Base-by-base conservation (phyloP, 1,139 yeast genomes). In the Taphrina communis region DNA sequence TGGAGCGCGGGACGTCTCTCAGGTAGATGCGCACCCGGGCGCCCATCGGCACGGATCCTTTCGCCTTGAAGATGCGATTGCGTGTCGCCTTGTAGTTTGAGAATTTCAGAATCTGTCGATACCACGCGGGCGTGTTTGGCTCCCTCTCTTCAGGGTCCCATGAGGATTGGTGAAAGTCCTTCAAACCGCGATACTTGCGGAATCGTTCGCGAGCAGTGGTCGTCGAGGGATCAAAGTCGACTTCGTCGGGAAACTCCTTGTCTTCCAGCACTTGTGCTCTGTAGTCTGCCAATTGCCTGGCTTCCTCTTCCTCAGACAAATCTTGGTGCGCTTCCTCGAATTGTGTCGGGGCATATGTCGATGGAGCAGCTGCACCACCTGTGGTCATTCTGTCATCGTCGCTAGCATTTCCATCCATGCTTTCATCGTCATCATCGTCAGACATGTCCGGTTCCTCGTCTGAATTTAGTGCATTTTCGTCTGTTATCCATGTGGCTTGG, bases 201-300 rank as follows among this genome's bases (percentile, higher is more conserved):
- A 94, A 82, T 72, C 90, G 84, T 73, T 91, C 92, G 74, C 84
- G 85, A 14, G 90, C 99, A 11, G 89, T 84, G 31, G 31, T 25
- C 8, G 58, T 53, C 5, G 79, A 76, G 41, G 98, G 97, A 68
- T 83, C 85, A 62, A 94, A 80, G 77, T 95, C 98, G 69, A 93
- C 80, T 79, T 95, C 99, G 79, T 95, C 99, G 0, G 99, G 98
- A 81, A 92, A 94, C 74, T 94, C 97, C 57, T 87, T 83, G 76
- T 94, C 97, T 65, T 92, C 72, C 71, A 84, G 84, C 72, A 88
- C 97, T 70, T 85, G 79, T 56, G 83, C 82, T 75, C 96, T 85
- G 79, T 82, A 91, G 74, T 84, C 86, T 69, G 83, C 81, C 72
- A 92, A 81, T 65, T 92, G 97, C 74, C 86, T 83, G 72, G 85